Base-by-base conservation (phyloP, 192 early-diverging fungal species). In the Entomortierella beljakovae region DNA sequence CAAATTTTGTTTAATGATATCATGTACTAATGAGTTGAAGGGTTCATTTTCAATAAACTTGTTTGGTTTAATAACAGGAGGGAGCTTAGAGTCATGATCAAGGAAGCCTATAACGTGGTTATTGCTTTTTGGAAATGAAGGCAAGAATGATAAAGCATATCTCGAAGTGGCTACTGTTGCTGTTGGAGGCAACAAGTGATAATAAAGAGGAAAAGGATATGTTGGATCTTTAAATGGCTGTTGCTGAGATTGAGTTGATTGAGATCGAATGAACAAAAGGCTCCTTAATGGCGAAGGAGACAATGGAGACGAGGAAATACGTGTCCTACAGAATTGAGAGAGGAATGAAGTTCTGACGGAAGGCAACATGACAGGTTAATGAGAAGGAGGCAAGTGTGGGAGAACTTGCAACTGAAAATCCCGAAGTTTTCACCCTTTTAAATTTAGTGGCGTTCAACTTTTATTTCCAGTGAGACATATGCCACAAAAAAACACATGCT, bases 191-290 rank as follows among this genome's bases (percentile, higher is more conserved):
- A 79, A 35, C 22, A 57, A 62, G 56, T 79, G 75, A 50, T 64
- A 69, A 33, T 70, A 79, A 31, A 79, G 75, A 3, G 75, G 75
- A 57, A 60, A 79, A 3, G 75, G 75, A 42, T 79, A 79, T 48
- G 67, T 33, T 6, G 37, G 25, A 22, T 79, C 75, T 6, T 68
- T 61, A 57, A 70, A 32, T 2, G 49, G 18, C 6, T 33, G 48
- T 51, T 50, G 64, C 33, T 37, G 62, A 1, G 2, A 28, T 28
- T 38, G 18, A 32, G 70, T 20, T 32, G 49, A 64, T 11, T 64
- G 66, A 22, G 55, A 63, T 5, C 43, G 72, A 25, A 34, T 60
- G 33, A 57, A 15, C 13, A 48, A 46, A 25, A 50, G 6, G 43
- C 43, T 29, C 5, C 26, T 38, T n/a, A 61, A 35, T 32, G 58